A percentile compares a stretch with the other conserved stretches of the same genome.
Evolutionary conservation across 257 asterid genomes (phyloP).

Genomic region (Thymus quinquecostatus): DNA sequence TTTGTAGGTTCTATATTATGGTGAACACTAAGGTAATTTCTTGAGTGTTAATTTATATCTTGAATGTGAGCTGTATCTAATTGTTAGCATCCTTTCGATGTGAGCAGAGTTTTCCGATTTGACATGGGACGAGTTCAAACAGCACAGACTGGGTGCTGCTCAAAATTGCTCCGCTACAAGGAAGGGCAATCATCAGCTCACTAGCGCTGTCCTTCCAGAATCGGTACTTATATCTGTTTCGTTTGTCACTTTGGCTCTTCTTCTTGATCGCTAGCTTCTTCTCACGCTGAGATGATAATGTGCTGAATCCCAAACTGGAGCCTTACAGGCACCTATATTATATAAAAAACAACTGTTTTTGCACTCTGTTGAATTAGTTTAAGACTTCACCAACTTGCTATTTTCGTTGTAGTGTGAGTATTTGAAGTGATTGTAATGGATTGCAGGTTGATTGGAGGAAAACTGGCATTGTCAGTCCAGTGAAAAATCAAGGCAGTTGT

Average conservation of each 20-base stretch:
- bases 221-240: conserved; percentile 48
- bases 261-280: neutral
- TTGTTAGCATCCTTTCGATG: neutral
- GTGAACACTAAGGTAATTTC: neutral
- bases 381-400: neutral
- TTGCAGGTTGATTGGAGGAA: conserved; percentile 92
- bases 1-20: neutral
- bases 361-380: conserved; percentile 5
- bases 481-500: conserved; percentile 82
- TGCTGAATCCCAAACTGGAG: neutral
- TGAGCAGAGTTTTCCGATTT: conserved; percentile 79
- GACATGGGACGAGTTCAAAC: conserved; percentile 95
- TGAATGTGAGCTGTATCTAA: neutral
- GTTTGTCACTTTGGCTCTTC: conserved; percentile 17
- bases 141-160: conserved; percentile 81
- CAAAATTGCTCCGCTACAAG: conserved; percentile 96
- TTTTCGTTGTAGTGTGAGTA: conserved; percentile 19
- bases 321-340: neutral
- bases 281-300: conserved; percentile 5
- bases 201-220: conserved; percentile 59
- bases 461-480: conserved; percentile 84
- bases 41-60: neutral
- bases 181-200: conserved; percentile 76
- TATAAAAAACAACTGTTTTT: neutral
- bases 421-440: conserved; percentile 25